Evolutionary conservation across 164 flowering plant genomes (phyloP).

Genomic region (Protea cynaroides): DNA sequence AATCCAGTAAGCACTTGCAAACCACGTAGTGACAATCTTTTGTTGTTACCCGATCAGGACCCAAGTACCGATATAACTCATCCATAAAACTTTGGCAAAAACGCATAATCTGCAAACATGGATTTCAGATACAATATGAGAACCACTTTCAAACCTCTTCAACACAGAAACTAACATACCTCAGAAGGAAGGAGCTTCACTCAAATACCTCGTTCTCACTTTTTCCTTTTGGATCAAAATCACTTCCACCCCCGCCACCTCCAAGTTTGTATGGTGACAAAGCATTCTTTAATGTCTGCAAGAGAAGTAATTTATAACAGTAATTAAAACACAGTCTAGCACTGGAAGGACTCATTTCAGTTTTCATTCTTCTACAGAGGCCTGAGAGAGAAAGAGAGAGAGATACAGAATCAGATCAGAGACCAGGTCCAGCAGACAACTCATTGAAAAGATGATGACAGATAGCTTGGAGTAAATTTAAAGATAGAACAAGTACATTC

Average conservation of each 20-base stretch:
- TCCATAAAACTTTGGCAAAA: constrained; percentile 99
- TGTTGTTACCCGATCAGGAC: constrained; percentile 75
- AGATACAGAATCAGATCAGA: too few relatives aligned
- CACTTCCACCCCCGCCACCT: constrained; percentile 98
- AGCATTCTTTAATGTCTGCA: constrained; percentile 90
- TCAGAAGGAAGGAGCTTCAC: constrained; percentile 4
- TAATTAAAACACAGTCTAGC: constrained; percentile 3
- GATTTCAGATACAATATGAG: too few relatives aligned
- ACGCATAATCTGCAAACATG: constrained; percentile 70
- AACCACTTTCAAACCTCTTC: too few relatives aligned
- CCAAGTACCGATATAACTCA: constrained; percentile 83
- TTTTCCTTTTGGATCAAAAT: constrained; percentile 97
- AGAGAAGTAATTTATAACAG: not conserved
- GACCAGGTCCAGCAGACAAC: too few relatives aligned
- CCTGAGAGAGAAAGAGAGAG: too few relatives aligned
- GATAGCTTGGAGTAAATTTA: too few relatives aligned
- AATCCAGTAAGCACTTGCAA: not conserved
- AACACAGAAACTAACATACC: too few relatives aligned
- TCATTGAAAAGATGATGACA: too few relatives aligned
- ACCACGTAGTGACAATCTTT: constrained; percentile 1
- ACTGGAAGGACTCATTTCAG: not conserved
- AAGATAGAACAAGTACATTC: too few relatives aligned
- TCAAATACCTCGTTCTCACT: constrained; percentile 81
- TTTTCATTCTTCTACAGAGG: not conserved
- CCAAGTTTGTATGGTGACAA: constrained; percentile 95